phyloP scores from a whole-genome alignment of 805 yeast species.

The Saccharomycopsis babjevae region DNA sequence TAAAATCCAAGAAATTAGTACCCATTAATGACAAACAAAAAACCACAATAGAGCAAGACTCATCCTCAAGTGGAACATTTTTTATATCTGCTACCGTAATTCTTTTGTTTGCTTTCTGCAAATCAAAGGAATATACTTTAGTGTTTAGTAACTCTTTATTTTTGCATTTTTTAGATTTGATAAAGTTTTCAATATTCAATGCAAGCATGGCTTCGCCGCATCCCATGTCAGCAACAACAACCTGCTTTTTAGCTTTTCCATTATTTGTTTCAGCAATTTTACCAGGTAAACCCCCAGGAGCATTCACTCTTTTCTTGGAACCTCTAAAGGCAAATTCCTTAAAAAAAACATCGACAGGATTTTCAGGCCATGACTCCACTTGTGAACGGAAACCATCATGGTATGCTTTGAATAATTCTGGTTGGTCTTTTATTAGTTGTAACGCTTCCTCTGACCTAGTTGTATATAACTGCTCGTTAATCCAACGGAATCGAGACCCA shows the following conservation, averaged over 20 bases:
- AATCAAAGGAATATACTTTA: slow-evolving; percentile 80
- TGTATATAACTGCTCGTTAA: slow-evolving; percentile 93
- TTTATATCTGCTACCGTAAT: slow-evolving; percentile 96
- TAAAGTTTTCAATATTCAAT: slow-evolving; percentile 45
- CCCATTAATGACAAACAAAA: slow-evolving; percentile 97
- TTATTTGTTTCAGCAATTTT: slow-evolving; percentile 29
- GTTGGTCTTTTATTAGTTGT: slow-evolving; percentile 64
- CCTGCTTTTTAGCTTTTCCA: slow-evolving; percentile 34
- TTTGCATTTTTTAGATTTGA: slow-evolving; percentile 29
- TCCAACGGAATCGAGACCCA: slow-evolving; percentile 97
- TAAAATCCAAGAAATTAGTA: slow-evolving; percentile 86
- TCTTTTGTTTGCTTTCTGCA: slow-evolving; percentile 77
- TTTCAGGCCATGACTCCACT: slow-evolving; percentile 96
- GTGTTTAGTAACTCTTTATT: slow-evolving; percentile 35
- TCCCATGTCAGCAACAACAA: slow-evolving; percentile 96
- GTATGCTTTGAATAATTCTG: slow-evolving; percentile 84
- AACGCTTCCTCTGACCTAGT: slow-evolving; percentile 70
- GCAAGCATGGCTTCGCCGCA: slow-evolving; percentile 96
- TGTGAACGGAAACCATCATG: slow-evolving; percentile 94
- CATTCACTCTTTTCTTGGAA: slow-evolving; percentile 60
- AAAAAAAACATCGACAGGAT: slow-evolving; percentile 90
- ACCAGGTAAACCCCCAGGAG: slow-evolving; percentile 95
- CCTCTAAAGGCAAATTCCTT: slow-evolving; percentile 48
- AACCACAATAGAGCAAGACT: slow-evolving; percentile 76
- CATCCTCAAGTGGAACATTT: slow-evolving; percentile 74